These are phyloP conservation scores for Talaromyces albobiverticillius DNA, from an alignment of 2,329 filamentous ascomycete species.

Conservation along the genomic window DNA sequence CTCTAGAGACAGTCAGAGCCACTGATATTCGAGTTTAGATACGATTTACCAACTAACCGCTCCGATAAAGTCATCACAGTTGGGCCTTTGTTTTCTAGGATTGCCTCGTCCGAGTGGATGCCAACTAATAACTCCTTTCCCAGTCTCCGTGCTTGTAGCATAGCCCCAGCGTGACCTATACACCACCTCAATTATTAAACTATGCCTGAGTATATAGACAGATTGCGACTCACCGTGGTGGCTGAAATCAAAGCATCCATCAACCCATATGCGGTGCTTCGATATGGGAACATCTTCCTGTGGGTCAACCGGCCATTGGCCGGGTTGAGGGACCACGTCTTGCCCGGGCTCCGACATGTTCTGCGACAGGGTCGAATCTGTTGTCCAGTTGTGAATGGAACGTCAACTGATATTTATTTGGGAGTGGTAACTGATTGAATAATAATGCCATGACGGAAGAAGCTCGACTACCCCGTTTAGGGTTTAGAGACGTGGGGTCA, in stretches of 20 bases:
- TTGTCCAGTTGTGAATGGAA: too few relatives aligned
- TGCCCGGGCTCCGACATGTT: constrained; percentile 20
- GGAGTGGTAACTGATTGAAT: not conserved
- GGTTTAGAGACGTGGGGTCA: constrained; percentile 9
- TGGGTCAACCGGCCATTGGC: constrained; percentile 64
- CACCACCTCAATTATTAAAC: not conserved
- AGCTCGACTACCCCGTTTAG: constrained; percentile 7
- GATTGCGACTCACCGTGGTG: constrained; percentile 70
- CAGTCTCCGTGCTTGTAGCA: constrained; percentile 90
- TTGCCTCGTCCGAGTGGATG: constrained; percentile 92
- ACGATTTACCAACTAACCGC: constrained; percentile 51
- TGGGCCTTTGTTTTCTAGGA: constrained; percentile 94
- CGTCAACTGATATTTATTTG: not conserved
- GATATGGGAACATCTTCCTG: constrained; percentile 58
- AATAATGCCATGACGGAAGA: not conserved
- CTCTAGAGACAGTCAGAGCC: constrained; percentile 44
- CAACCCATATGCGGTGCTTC: constrained; percentile 87
- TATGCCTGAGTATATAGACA: not conserved
- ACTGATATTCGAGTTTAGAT: not conserved
- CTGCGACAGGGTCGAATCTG: too few relatives aligned
- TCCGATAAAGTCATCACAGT: constrained; percentile 95
- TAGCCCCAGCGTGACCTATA: constrained; percentile 88
- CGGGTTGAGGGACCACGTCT: constrained; percentile 48
- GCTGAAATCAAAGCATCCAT: constrained; percentile 98
- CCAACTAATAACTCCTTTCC: constrained; percentile 87